These are phyloP conservation scores for Allantophomopsis cytisporea DNA, from an alignment of 2,329 filamentous ascomycete species.

Conservation along the genomic window DNA sequence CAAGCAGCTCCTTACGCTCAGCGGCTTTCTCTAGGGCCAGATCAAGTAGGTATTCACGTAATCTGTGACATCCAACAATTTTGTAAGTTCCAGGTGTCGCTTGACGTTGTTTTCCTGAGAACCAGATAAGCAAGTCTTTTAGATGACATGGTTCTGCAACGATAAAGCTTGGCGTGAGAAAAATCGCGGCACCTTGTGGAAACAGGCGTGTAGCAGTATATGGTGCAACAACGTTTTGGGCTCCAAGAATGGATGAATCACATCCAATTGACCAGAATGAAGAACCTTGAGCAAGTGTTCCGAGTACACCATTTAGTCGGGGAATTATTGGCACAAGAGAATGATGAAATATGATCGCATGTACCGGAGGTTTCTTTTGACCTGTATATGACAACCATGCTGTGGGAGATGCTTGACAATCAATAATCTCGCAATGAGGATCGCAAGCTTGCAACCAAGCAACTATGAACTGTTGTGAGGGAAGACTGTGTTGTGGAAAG, in stretches of 20 bases:
- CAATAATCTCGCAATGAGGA: conserved; percentile 26
- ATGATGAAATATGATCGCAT: too few relatives aligned
- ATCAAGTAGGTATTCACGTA: conserved; percentile 14
- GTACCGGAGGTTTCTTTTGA: too few relatives aligned
- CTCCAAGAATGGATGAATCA: too few relatives aligned
- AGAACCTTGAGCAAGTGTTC: too few relatives aligned
- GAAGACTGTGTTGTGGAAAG: conserved; percentile 26
- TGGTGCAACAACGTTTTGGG: conserved; percentile 13
- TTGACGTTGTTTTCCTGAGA: conserved; percentile 9
- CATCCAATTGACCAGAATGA: too few relatives aligned
- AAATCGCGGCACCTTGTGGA: conserved; percentile 27
- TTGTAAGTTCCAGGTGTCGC: conserved; percentile 7
- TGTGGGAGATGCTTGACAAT: conserved; percentile 14
- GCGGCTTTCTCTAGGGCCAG: conserved; percentile 13
- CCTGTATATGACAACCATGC: too few relatives aligned
- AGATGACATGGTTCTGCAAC: conserved; percentile 28
- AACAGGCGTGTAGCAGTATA: conserved; percentile 27
- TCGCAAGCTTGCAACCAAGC: conserved; percentile 29
- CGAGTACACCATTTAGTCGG: too few relatives aligned
- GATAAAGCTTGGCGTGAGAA: conserved; percentile 35
- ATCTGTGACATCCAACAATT: conserved; percentile 10
- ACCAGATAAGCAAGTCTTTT: conserved; percentile 27
- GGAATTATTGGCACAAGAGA: too few relatives aligned
- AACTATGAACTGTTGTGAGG: conserved; percentile 23
- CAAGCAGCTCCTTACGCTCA: conserved; percentile 12